Evolutionary conservation across 768 basidiomycete genomes (phyloP), one percentile per base, ranked within the genome.

Genomic region (Boletellus ananiceps): DNA sequence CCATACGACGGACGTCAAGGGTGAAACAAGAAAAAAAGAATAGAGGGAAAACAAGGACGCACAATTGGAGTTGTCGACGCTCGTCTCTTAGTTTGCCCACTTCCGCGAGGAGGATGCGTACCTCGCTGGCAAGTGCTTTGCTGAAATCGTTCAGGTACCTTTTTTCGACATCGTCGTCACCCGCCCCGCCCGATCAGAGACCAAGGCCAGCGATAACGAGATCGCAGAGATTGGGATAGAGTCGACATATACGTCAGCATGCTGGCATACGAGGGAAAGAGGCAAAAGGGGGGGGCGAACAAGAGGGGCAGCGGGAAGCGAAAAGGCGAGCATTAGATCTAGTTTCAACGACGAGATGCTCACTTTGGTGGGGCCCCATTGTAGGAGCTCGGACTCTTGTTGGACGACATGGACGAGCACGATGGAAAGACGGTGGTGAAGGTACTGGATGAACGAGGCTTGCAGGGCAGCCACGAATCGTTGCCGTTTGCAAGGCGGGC

Each of bases 31-130:
- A 27, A 15, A n/a, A 16, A 7, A 9, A n/a, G 8, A 15, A 25
- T 7, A 25, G 23, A 25, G 23, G 21, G 50, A 71, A 8, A 29
- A 29, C 27, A 29, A 29, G 29, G 7, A 9, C 75, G 57, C 52
- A 81, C 80, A 76, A 78, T 51, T 82, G 81, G 50, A 82, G 64
- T 38, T 76, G 73, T 27, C 79, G 66, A 38, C 81, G 75, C 61
- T 82, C 80, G 47, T 82, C 80, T 44, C 80, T 71, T 21, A 82
- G 72, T 56, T 82, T 79, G 21, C 80, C 80, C 15, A 82, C 81
- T 56, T 82, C 80, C 18, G 75, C 74, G 21, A 82, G 73, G 14
- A 82, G 72, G 47, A 82, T 80, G 32, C 80, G 77, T n/a, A 82
- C 79, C 61, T 82, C 80, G 47, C 73, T 64, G 8, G 81, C 80